Base-by-base conservation (phyloP, 768 basidiomycete genomes). In the Scleroderma citrinum region DNA sequence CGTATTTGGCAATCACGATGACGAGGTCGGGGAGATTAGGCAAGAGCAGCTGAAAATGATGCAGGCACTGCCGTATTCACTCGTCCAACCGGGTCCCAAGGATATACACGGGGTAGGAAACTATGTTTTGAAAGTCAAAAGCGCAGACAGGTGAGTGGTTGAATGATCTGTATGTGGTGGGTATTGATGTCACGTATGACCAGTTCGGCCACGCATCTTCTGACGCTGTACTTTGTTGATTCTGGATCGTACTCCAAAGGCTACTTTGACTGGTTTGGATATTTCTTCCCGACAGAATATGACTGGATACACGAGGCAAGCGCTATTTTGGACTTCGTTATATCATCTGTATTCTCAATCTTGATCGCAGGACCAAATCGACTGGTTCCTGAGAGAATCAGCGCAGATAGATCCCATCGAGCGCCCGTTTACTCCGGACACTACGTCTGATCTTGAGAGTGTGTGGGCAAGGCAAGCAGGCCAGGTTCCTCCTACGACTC, bases 1-100 rank as follows among this genome's bases (percentile, higher is more conserved):
- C 0, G 77, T 97, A 2, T 94, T 97, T 65, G 95, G 95, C 1
- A 97, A 99, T 60, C 95, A 99, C 65, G 95, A 97, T 56, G 78
- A 81, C 38, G 87, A 93, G 51, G 75, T 81, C 44, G 86, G 84
- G 13, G 56, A 74, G 56, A 50, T 69, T 24, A 81, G 83, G 54
- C 78, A 75, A 26, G 76, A 81, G 16, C 90, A 94, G 59, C 61
- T 91, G 51, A 70, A 72, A 52, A 67, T 84, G 57, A 78, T 92
- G 80, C 82, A 85, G 61, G 76, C 71, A 1, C 71, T 97, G 50
- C 95, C 95, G 0, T 96, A 93, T 61, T 92, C 84, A 46, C 67
- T 97, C 5, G 82, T 90, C 6, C 75, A 89, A 57, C 64, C 74
- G 7, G 95, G 95, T 2, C 93, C 94, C 3, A 78, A 79, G 54